Percentiles rank a stretch among this genome's conserved stretches.
These are phyloP conservation scores for Clonostachys chloroleuca DNA, from an alignment of 2,329 filamentous ascomycete genomes.

Conservation along the genomic window DNA sequence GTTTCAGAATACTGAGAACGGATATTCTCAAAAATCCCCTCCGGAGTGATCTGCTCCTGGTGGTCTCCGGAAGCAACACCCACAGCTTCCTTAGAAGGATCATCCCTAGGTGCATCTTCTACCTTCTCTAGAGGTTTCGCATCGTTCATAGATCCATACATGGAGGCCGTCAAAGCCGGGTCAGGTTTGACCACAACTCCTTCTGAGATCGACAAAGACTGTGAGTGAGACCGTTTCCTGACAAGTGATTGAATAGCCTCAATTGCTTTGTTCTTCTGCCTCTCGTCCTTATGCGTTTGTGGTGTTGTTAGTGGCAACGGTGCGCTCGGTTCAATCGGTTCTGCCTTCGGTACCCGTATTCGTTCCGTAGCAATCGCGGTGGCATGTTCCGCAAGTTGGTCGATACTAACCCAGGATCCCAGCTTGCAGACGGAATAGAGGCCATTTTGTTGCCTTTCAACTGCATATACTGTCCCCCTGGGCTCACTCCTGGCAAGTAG, in stretches of 20 bases:
- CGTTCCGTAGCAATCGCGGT: constrained; percentile 29
- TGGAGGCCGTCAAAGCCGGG: too few relatives aligned
- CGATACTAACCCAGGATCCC: constrained; percentile 60
- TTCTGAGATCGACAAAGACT: constrained; percentile 30
- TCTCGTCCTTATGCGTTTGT: constrained; percentile 41
- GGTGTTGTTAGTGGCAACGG: constrained; percentile 31
- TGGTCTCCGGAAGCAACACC: too few relatives aligned
- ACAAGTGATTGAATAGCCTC: constrained; percentile 60
- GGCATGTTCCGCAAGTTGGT: constrained; percentile 43
- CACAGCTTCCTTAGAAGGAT: too few relatives aligned
- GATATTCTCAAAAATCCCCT: constrained; percentile 53
- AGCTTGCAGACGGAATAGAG: constrained; percentile 67
- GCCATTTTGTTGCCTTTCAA: constrained; percentile 59
- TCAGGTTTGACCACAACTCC: constrained; percentile 3
- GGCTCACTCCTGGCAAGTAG: constrained; percentile 58
- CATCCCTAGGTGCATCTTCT: too few relatives aligned
- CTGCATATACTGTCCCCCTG: constrained; percentile 48
- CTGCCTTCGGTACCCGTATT: constrained; percentile 9
- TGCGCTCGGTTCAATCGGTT: constrained; percentile 4
- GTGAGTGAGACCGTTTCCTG: constrained; percentile 42
- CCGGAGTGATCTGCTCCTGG: constrained; percentile 23
- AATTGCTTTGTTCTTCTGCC: constrained; percentile 54
- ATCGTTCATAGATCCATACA: too few relatives aligned
- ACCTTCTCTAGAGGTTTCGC: too few relatives aligned
- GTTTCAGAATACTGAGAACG: constrained; percentile 54